Evolutionary conservation across 345 rosid genomes (phyloP).

Genomic region (Trapa incisa): DNA sequence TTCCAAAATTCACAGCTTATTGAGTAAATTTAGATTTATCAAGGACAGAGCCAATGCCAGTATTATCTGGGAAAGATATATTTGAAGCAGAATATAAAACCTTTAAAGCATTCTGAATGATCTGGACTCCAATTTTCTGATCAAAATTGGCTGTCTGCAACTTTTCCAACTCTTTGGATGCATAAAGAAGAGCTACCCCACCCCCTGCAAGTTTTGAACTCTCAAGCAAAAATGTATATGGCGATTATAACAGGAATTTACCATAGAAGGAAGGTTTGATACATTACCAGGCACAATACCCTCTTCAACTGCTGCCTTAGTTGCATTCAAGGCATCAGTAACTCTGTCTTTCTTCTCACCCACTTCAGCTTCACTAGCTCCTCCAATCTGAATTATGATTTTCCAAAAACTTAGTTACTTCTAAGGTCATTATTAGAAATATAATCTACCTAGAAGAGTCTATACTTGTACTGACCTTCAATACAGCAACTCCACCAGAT

Average conservation of each 20-base stretch:
- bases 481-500: conserved; percentile 92
- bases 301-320: conserved; percentile 99
- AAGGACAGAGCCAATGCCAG: no score
- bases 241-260: neutral
- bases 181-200: conserved; percentile 90
- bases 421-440: neutral
- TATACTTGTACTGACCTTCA: conserved; percentile 45
- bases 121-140: conserved; percentile 90
- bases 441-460: neutral
- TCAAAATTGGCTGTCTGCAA: conserved; percentile 78
- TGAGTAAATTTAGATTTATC: no score
- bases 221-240: neutral
- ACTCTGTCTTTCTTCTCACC: conserved; percentile 92
- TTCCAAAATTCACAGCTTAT: no score
- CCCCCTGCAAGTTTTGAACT: conserved; percentile 44
- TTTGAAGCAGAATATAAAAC: conserved; percentile 19
- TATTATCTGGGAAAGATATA: no score
- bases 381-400: conserved; percentile 64
- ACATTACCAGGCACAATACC: conserved; percentile 84
- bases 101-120: conserved; percentile 92
- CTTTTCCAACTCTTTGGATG: conserved; percentile 76
- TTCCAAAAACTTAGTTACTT: neutral
- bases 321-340: conserved; percentile 91
- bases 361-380: conserved; percentile 95
- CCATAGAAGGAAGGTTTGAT: neutral